Evolutionary conservation across 2,329 filamentous ascomycete species (phyloP).

Genomic region (Dactylellina haptotyla): DNA sequence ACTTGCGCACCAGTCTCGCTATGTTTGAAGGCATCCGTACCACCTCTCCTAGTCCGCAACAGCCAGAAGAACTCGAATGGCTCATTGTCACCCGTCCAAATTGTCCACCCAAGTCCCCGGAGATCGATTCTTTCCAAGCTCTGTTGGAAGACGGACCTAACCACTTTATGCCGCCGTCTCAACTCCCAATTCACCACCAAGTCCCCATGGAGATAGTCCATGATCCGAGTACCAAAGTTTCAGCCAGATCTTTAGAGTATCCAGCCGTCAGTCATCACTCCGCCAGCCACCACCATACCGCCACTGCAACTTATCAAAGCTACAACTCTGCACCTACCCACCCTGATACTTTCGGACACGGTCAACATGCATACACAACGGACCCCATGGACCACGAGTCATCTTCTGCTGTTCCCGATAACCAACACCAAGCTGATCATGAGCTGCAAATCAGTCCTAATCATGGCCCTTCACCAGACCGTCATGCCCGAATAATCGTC

Average conservation of each 20-base stretch:
- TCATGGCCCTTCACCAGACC: slow-evolving; percentile 9
- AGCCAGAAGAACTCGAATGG: neutral
- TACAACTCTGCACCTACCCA: too few species aligned
- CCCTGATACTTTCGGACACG: neutral
- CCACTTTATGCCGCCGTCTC: neutral
- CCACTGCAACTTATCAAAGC: too few species aligned
- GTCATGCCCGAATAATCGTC: neutral
- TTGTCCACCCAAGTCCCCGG: neutral
- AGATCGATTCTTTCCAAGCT: neutral
- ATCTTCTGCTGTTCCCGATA: slow-evolving; percentile 2
- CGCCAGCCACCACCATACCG: neutral
- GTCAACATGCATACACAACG: neutral
- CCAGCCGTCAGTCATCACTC: too few species aligned
- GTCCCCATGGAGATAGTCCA: too few species aligned
- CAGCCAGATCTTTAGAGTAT: too few species aligned
- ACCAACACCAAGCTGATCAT: slow-evolving; percentile 20
- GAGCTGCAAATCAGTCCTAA: slow-evolving; percentile 2
- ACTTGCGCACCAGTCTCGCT: neutral
- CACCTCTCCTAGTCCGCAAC: neutral
- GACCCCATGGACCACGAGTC: slow-evolving; percentile 3
- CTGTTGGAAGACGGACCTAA: neutral
- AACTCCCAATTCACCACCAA: too few species aligned
- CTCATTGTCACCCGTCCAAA: neutral
- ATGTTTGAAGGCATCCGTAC: slow-evolving; percentile 6
- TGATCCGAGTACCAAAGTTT: too few species aligned